These are phyloP conservation scores for Lactarius tabidus DNA, from an alignment of 768 basidiomycete species.

Conservation along the genomic window DNA sequence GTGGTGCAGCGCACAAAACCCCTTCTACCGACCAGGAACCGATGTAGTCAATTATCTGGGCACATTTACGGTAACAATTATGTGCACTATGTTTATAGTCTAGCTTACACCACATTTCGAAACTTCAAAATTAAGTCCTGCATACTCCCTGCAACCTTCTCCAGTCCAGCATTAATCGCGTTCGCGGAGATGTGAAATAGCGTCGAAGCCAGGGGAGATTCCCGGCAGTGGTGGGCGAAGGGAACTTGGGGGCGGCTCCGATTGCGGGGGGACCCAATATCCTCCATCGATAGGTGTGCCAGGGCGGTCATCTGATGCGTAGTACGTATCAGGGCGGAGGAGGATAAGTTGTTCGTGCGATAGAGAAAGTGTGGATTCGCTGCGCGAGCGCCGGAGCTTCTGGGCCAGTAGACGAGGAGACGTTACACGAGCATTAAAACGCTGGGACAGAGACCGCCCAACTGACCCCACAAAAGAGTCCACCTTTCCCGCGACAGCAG, in stretches of 20 bases:
- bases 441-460: not conserved
- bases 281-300: not conserved
- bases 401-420: not conserved
- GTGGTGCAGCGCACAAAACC: no score
- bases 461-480: conserved; percentile 4
- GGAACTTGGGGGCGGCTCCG: not conserved
- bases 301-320: not conserved
- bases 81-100: not conserved
- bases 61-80: not conserved
- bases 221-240: not conserved
- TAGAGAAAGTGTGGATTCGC: not conserved
- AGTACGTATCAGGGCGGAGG: not conserved
- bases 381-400: not conserved
- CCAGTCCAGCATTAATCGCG: conserved; percentile 25
- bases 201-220: not conserved
- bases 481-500: not conserved
- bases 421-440: not conserved
- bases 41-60: not conserved
- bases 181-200: conserved; percentile 19
- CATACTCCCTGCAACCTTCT: conserved; percentile 27
- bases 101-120: conserved; percentile 21
- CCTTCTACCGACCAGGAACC: not conserved
- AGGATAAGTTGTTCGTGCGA: not conserved
- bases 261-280: not conserved
- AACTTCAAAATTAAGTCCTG: conserved; percentile 22